Base-by-base conservation (phyloP, 2,329 filamentous ascomycete species). In the Claviceps pazoutovae region DNA sequence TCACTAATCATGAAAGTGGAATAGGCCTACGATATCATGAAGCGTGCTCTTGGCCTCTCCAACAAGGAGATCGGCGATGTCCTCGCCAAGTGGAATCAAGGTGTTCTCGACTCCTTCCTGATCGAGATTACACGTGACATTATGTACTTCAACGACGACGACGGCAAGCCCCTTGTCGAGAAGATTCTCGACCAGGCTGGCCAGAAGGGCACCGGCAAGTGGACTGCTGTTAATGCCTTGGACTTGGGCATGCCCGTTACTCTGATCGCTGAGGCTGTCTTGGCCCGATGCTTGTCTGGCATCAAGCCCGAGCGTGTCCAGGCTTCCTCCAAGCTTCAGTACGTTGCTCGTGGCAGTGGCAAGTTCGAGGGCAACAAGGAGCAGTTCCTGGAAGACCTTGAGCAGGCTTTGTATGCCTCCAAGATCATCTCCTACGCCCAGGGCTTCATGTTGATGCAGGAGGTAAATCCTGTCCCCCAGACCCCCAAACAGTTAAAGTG, bases 401-500 rank as follows among this genome's bases (percentile, higher is more conserved):
- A 98, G 80, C 93, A 98, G 79, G 93, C 91, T 61, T 83, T 98
- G 56, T 98, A 98, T 69, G 93, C 93, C 60, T 97, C 91, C 66
- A 98, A 98, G 86, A 98, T 98, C 69, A 96, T 98, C 74, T 98
- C 93, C 19, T 98, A 98, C 70, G 89, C 93, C 59, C 93, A 98
- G 76, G 93, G 93, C 69, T 98, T 98, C 82, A 97, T 97, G 91
- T 82, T 98, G 67, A 97, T 98, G 82, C 91, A 97, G 77, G 86
- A 95, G 75, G 88, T 90, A 73, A 72, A 82, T 23, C 19, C 13
- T 21, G 3, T 41, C 16, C 38, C 46, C 14, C 16, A n/a, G 30
- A n/a, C 19, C 7, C n/a, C 5, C 17, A 9, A 16, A 23, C 21
- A 3, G 2, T 14, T 43, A 19, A 30, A 6, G 21, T 17, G 16